Evolutionary conservation across 1,139 yeast genomes (phyloP), one percentile per base, ranked within the genome.

Genomic region (Yamadazyma triangularis): DNA sequence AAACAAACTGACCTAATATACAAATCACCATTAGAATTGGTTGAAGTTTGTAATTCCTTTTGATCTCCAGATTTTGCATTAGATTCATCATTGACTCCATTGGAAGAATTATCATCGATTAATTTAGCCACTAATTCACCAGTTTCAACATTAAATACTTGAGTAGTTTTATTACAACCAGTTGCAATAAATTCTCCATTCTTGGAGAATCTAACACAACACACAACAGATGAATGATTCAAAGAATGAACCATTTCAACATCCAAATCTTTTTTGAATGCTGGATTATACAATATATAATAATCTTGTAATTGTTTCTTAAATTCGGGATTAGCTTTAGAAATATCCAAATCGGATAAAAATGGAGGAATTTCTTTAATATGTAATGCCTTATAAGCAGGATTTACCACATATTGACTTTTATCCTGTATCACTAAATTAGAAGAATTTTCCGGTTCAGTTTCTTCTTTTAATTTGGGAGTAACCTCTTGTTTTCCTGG

Each of bases 111-210:
- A 52, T 89, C 96, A 58, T 91, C 97, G 44, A 85, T 80, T 46
- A 91, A 73, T 50, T 82, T 78, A 34, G 96, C 95, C 39, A 88
- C 78, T 42, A 87, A 69, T 51, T 86, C 93, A 44, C 98, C 98
- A 18, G 95, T 84, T 50, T 84, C 83, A 28, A 89, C 96, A 46
- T 84, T 85, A 61, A 82, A 91, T 39, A 91, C 95, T 58, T 88
- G 96, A 8, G 97, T 94, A 26, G 94, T 79, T 54, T 91, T 87
- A 64, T 91, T 91, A 65, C 97, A 89, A 27, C 98, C 98, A 15
- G 98, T 91, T 15, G 98, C 98, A 48, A 91, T 73, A 54, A 76
- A 86, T 60, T 86, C 85, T 41, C 97, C 97, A 57, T 88, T 95
- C 45, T 80, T 80, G 41, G 91, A 82, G 65, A 91, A 91, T 41